Evolutionary conservation across 2,329 filamentous ascomycete species (phyloP), one percentile per base, ranked within the genome.

Genomic region (Alternaria ventricosa): DNA sequence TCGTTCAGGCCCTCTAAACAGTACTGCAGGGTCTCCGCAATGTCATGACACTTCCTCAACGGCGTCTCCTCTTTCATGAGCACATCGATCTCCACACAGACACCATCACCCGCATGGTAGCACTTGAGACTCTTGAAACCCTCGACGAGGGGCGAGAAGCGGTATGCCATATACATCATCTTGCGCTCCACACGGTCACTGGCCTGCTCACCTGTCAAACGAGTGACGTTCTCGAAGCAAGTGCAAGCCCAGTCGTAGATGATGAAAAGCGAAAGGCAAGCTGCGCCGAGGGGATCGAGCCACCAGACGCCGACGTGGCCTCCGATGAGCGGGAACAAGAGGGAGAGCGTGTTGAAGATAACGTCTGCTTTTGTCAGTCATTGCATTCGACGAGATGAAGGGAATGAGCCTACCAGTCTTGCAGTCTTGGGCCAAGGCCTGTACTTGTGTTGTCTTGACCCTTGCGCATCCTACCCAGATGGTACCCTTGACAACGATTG

Each of bases 171-270:
- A 66, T 86, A 89, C 63, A 87, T 83, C 23, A 89, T 80, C 68
- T 89, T 89, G 66, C 87, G 84, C 23, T 84, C 80, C 44, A 86
- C 79, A 5, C 82, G 78, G 4, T 85, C 80, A 3, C 84, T 82
- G 1, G 87, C 87, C 0, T 86, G 86, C 55, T 86, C 82, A n/a
- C 88, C 88, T 1, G 86, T 87, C 6, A 90, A 79, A 3, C 87
- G 83, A 1, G 84, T 84, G 50, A 90, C 84, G 67, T 89, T 89
- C 58, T 87, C 83, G 51, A 88, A 82, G 64, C 84, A 87, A 0
- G 89, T 91, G 49, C 84, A 83, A 1, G 86, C 86, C 89, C 89
- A 91, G 78, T 91, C 89, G 77, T 87, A 88, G 69, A 91, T 90
- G 75, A 92, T 90, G 80, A 86, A 90, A 5, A 90, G 77, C 0